Evolutionary conservation across 805 yeast genomes (phyloP).

Genomic region (Candida piceae): DNA sequence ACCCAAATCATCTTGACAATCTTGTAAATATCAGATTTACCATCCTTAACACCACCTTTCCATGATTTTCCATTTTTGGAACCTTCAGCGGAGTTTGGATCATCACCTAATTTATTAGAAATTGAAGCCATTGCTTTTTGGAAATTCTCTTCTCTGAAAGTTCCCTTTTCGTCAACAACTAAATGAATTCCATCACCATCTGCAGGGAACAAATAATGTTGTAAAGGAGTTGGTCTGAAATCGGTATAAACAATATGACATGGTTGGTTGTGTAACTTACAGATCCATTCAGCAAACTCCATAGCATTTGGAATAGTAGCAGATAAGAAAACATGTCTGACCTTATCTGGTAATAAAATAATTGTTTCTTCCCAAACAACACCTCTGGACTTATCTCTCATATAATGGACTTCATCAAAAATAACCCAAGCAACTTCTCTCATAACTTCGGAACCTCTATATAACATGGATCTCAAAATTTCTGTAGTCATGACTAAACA

Average conservation of each 20-base stretch:
- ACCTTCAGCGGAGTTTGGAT: constrained; percentile 56
- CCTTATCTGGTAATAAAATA: constrained; percentile 95
- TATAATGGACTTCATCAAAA: constrained; percentile 97
- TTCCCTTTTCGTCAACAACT: constrained; percentile 96
- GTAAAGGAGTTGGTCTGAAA: constrained; percentile 97
- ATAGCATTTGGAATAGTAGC: constrained; percentile 98
- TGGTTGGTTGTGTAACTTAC: constrained; percentile 91
- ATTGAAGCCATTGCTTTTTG: constrained; percentile 98
- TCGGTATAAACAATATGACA: constrained; percentile 98
- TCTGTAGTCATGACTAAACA: constrained; percentile 98
- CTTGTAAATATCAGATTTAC: constrained; percentile 82
- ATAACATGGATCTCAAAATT: constrained; percentile 89
- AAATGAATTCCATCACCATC: constrained; percentile 97
- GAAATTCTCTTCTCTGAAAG: constrained; percentile 94
- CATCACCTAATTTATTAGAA: constrained; percentile 78
- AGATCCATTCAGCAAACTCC: constrained; percentile 99
- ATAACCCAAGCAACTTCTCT: constrained; percentile 97
- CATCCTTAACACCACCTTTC: constrained; percentile 73
- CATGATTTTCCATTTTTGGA: constrained; percentile 63
- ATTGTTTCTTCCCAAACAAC: constrained; percentile 99
- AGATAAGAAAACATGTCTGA: constrained; percentile 81
- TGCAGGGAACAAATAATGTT: constrained; percentile 96
- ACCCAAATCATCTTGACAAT: constrained; percentile 98
- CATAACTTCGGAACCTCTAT: constrained; percentile 92
- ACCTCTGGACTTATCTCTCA: constrained; percentile 94